These are phyloP conservation scores for Aegilops sharonensis DNA, from an alignment of 176 grass and related monocot genomes.

Conservation along the genomic window DNA sequence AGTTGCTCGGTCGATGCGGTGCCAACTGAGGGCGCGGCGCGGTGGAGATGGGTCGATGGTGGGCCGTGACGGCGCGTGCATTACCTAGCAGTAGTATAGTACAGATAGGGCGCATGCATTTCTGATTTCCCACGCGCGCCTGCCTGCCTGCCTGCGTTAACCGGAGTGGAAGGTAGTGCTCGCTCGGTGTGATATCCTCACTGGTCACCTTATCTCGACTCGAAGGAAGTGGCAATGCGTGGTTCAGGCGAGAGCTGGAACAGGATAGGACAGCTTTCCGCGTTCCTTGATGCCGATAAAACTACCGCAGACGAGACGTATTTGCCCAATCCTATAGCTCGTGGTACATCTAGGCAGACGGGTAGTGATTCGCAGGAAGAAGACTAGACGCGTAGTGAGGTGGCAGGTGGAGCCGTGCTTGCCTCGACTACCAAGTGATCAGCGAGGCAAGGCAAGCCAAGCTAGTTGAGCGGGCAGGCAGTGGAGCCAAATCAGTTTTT, in stretches of 20 bases:
- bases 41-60: background rate
- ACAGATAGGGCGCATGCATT: background rate
- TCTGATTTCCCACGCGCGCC: background rate
- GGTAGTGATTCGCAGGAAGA: no score
- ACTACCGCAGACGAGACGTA: background rate
- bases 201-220: constrained; percentile 15
- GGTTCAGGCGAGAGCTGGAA: background rate
- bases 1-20: background rate
- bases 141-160: background rate
- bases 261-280: background rate
- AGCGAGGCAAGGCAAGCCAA: no score
- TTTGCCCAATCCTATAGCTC: no score
- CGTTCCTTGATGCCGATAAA: background rate
- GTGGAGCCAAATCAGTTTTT: background rate
- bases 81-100: background rate
- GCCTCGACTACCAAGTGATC: no score
- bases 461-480: no score
- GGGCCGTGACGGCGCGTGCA: constrained; percentile 7
- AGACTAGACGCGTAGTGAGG: no score
- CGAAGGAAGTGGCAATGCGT: constrained; percentile 14
- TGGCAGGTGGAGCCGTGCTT: no score
- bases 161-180: background rate
- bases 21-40: background rate
- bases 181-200: background rate
- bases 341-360: no score